Conservation (phyloP, 1,284 basidiomycete genomes). For the Polyporus tsugae region DNA sequence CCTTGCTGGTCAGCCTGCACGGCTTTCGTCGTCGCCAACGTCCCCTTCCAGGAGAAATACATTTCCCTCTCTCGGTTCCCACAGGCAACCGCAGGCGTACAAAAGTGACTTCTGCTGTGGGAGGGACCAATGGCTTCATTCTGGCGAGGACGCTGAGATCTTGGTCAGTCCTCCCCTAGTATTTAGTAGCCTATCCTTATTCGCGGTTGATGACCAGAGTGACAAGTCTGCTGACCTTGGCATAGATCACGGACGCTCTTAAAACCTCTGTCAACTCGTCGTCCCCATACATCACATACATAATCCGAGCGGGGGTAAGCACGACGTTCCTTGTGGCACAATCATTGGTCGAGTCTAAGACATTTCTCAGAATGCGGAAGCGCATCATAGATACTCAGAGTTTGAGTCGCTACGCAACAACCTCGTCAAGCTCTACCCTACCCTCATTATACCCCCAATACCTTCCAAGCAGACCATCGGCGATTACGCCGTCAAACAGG, state of each 20-base stretch:
- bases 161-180: constrained; percentile 55
- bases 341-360: not conserved
- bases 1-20: constrained; percentile 43
- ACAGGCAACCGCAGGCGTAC: constrained; percentile 57
- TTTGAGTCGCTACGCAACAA: constrained; percentile 93
- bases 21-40: constrained; percentile 42
- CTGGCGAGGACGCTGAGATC: constrained; percentile 82
- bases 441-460: constrained; percentile 96
- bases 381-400: constrained; percentile 94
- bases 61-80: constrained; percentile 64
- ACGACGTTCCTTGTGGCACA: constrained; percentile 1
- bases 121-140: constrained; percentile 78
- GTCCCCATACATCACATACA: constrained; percentile 94
- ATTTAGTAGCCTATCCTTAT: not conserved
- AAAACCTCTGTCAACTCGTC: constrained; percentile 91
- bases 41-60: constrained; percentile 52
- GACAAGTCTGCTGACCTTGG: constrained; percentile 1
- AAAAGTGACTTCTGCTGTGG: constrained; percentile 82
- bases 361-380: constrained; percentile 72
- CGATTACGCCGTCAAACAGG: constrained; percentile 98
- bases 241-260: constrained; percentile 91
- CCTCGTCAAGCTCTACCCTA: constrained; percentile 91
- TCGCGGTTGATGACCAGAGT: not conserved
- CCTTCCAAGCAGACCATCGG: constrained; percentile 96
- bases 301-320: constrained; percentile 90